These are phyloP conservation scores for Houttuynia cordata DNA, from an alignment of 164 flowering plant species.

Conservation along the genomic window DNA sequence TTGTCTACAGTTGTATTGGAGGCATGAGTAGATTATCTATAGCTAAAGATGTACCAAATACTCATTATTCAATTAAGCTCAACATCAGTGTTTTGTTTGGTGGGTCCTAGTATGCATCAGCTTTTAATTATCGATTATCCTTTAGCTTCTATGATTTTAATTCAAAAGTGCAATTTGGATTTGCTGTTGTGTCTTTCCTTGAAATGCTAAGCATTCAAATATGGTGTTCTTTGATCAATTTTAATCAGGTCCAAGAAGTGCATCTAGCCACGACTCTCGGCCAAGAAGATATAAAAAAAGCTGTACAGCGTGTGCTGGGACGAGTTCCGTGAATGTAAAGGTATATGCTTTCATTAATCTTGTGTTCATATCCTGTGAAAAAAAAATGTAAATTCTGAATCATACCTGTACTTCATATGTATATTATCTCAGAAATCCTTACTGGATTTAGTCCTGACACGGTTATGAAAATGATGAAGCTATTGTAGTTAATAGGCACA, in stretches of 20 bases:
- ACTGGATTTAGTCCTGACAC: not conserved
- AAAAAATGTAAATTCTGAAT: not conserved
- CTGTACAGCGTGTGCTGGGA: conserved; percentile 66
- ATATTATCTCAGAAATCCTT: not conserved
- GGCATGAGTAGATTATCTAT: conserved; percentile 3
- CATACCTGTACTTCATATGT: not conserved
- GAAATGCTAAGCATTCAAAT: not conserved
- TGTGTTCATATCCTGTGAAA: not conserved
- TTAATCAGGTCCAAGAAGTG: conserved; percentile 75
- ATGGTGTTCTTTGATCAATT: not conserved
- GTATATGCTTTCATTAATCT: not conserved
- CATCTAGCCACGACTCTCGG: conserved; percentile 66
- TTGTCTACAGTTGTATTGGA: too few species aligned
- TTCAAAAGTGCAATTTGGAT: not conserved
- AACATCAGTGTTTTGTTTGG: not conserved
- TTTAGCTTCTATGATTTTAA: not conserved
- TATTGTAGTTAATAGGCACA: not conserved
- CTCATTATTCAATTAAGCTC: not conserved
- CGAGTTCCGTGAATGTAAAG: conserved; percentile 52
- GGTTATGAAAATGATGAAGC: not conserved
- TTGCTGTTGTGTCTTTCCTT: not conserved
- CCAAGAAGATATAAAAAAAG: conserved; percentile 76
- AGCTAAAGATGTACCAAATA: not conserved
- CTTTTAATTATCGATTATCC: not conserved
- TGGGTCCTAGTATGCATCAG: not conserved